Evolutionary conservation across 2,329 filamentous ascomycete genomes (phyloP), one percentile per base, ranked within the genome.

Genomic region (Sporothrix sp.): DNA sequence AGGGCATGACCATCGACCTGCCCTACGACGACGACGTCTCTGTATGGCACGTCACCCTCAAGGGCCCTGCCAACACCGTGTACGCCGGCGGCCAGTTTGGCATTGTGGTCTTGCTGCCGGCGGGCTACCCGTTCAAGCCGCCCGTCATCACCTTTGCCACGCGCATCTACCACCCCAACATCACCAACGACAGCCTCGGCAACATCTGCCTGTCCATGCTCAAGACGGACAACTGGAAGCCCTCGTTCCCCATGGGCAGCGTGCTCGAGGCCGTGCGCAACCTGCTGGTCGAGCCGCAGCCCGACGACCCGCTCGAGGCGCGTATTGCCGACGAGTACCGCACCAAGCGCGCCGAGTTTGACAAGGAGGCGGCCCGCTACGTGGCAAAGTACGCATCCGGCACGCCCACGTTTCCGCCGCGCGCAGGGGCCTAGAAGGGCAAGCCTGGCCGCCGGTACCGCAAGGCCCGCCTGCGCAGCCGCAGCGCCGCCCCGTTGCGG

Each of bases 141-240:
- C 89, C 89, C 14, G 72, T 76, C 54, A 75, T 95, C 59, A 81
- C 76, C 63, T 95, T 95, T 76, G 71, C 74, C 58, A 95, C 89
- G 47, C 91, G 90, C 69, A 86, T 95, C 73, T 96, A 95, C 77
- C 90, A 96, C 71, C 89, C 90, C 39, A 96, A 96, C 70, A 79
- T 96, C 53, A 88, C 84, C 63, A 93, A 95, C 75, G 89, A 95
- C 67, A 77, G 79, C 63, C 79, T 81, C 58, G 90, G 90, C 55
- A 84, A 77, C 68, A 87, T 96, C 79, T 96, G 90, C 69, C 75
- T 96, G 39, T 82, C 80, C 54, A 78, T 90, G 67, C 79, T 96
- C 59, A 87, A 90, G 64, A 67, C 84, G 27, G 88, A 95, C 61
- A 83, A 87, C 68, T 96, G 90, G 90, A 96, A 95, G 75, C 90